Base-by-base conservation (phyloP, 805 yeast species). In the Kluyveromyces nonfermentans region DNA sequence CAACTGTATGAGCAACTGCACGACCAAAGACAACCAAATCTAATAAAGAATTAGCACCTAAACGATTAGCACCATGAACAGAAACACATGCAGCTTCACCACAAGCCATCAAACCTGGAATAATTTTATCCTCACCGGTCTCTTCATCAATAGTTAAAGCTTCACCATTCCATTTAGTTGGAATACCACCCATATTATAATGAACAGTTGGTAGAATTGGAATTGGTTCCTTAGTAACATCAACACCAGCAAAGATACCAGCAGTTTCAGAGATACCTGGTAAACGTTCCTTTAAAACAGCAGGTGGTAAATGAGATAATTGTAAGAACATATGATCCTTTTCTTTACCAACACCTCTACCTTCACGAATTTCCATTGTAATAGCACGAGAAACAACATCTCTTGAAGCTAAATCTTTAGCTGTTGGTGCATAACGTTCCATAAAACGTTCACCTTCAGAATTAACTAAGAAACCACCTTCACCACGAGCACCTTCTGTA, bases 241-340 rank as follows among this genome's bases (percentile, higher is more conserved):
- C 98, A 53, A 90, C 98, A 76, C 98, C 98, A 40, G 98, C 97
- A 62, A 90, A 90, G 68, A 90, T 90, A 53, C 88, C 83, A 37
- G 98, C 97, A 47, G 98, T 90, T 73, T 90, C 97, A 52, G 97
- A 90, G 59, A 90, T 90, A 82, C 98, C 98, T 57, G 98, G 98
- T 60, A 90, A 77, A 75, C 98, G 84, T 74, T 89, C 97, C 65
- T 86, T 77, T 62, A 90, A 74, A 38, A 90, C 96, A 45, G 82
- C 70, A 36, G 96, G 83, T 43, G 98, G 98, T 62, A 90, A 73
- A 66, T 90, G 98, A 46, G 89, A 81, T 66, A 90, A 78, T 74
- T 90, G 98, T 66, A 90, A 77, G 75, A 64, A 82, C 79, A 93
- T 85, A 77, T 93, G 98, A 70, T 90, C 98, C 71, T 85, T 85